Base-by-base conservation (phyloP, 371 early-diverging fungal species). In the Actinomucor elegans region DNA sequence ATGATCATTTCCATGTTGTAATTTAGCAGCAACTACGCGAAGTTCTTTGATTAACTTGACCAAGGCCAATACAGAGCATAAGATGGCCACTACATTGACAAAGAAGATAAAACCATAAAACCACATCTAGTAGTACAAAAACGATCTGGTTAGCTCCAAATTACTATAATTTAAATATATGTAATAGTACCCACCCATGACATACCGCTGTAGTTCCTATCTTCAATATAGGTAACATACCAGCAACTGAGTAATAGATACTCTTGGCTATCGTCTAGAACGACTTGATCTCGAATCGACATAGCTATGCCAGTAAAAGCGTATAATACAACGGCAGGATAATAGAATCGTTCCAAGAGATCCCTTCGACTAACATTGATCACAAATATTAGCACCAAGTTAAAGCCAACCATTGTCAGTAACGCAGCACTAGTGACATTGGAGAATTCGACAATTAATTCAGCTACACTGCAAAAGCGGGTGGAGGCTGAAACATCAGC, bases 361-460 rank as follows among this genome's bases (percentile, higher is more conserved):
- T 48, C 48, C 17, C 36, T 5, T 34, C 48, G 14, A 1, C 36
- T 48, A 8, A 48, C 36, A 36, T 57, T 56, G 15, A 59, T 14
- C 1, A 69, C 70, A 41, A 69, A 65, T 2, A 69, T 40, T 2
- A 69, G 33, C 5, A 69, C 55, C 7, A 69, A 47, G 29, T 69
- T 69, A n/a, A n/a, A n/a, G 14, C 70, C 70, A 4, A 69, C 59
- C 1, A 63, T 12, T 5, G 63, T 48, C 40, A 69, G 29, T 21
- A 53, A 57, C 0, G 59, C 28, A 2, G 66, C 48, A 21, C 55
- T 56, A 4, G 43, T 5, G 1, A 66, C 29, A 15, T 57, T 55
- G 11, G 51, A 8, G 18, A 65, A 53, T 0, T 49, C 27, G 1
- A 56, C 27, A 15, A 66, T 32, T 1, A 69, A 15, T 5, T 26